Percentiles rank a stretch among this genome's conserved stretches.
phyloP scores from a whole-genome alignment of 345 rosid species.

The Linum usitatissimum region DNA sequence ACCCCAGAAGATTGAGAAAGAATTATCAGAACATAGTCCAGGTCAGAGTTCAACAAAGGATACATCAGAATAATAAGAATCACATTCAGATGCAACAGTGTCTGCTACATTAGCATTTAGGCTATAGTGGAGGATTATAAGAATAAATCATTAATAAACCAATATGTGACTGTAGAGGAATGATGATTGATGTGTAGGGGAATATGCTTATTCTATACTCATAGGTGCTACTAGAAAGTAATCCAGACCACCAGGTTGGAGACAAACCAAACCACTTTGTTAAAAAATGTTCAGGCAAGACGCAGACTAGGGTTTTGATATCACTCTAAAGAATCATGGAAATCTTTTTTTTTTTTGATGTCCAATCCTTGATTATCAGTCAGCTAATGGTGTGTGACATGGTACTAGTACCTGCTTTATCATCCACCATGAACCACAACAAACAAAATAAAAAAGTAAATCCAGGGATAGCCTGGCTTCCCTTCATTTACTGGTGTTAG shows the following conservation, averaged over 20 bases:
- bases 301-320: background rate
- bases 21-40: background rate
- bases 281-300: constrained; percentile 8
- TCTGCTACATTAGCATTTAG: constrained; percentile 1
- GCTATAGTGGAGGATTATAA: background rate
- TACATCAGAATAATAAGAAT: background rate
- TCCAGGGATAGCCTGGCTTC: constrained; percentile 10
- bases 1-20: constrained; percentile 3
- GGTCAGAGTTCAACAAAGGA: background rate
- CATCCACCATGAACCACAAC: constrained; percentile 25
- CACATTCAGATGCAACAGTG: constrained; percentile 1
- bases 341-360: constrained; percentile 4
- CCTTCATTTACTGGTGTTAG: constrained; percentile 26
- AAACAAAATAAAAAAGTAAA: constrained; percentile 20
- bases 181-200: background rate
- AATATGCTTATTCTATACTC: background rate
- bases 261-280: background rate
- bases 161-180: background rate
- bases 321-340: constrained; percentile 2
- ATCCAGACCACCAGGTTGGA: constrained; percentile 1
- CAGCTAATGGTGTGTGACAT: constrained; percentile 10
- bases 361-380: constrained; percentile 8
- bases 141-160: background rate
- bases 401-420: constrained; percentile 24
- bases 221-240: background rate